Evolutionary conservation across 768 basidiomycete species (phyloP).

Genomic region (Filobasidium wieringae): DNA sequence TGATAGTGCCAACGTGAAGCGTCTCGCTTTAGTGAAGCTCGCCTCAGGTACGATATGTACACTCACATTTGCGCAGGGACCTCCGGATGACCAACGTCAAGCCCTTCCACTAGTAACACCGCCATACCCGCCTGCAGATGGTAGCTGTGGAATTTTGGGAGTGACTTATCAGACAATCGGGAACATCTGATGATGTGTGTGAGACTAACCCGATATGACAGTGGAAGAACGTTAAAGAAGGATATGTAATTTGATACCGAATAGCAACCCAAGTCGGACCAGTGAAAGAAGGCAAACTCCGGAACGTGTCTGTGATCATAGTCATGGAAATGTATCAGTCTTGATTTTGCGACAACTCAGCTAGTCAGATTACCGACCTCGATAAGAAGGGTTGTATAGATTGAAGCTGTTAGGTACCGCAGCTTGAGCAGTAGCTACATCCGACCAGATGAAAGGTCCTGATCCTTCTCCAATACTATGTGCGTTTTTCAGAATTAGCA

Average conservation of each 20-base stretch:
- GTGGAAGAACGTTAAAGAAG: constrained; percentile 6
- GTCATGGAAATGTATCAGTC: neutral
- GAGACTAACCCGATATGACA: neutral
- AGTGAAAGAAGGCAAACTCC: constrained; percentile 4
- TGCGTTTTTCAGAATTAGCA: neutral
- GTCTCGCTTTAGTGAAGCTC: neutral
- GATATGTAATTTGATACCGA: neutral
- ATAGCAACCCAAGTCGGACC: constrained; percentile 7
- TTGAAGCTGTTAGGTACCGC: constrained; percentile 8
- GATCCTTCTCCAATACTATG: constrained; percentile 6
- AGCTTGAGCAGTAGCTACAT: constrained; percentile 5
- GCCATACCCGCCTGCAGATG: constrained; percentile 10
- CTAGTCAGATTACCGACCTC: neutral
- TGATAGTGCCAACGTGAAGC: neutral
- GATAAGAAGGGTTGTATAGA: constrained; percentile 5
- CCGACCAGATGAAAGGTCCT: constrained; percentile 5
- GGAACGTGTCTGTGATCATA: neutral
- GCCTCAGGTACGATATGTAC: neutral
- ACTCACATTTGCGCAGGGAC: neutral
- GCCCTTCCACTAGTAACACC: constrained; percentile 3
- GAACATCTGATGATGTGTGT: neutral
- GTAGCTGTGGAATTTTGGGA: neutral
- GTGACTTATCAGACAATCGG: neutral
- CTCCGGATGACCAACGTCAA: constrained; percentile 1
- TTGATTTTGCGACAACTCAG: neutral